These are phyloP conservation scores for Guadua angustifolia DNA, from an alignment of 176 grass and related monocot genomes.

Conservation along the genomic window DNA sequence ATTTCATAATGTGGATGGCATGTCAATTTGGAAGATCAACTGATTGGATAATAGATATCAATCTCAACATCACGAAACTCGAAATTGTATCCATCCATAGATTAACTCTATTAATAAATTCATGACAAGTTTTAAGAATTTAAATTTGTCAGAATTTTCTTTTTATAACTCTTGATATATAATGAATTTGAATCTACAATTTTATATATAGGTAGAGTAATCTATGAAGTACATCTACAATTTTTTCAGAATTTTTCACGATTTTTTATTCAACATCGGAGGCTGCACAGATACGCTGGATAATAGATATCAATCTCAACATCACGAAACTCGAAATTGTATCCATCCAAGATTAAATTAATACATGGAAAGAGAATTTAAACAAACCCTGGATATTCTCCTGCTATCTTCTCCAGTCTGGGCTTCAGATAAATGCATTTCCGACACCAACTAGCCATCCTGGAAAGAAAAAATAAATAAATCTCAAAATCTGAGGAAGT, in stretches of 20 bases:
- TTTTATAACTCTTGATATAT: too few species aligned
- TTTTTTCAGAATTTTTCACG: too few species aligned
- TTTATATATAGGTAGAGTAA: too few species aligned
- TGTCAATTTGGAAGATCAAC: background rate
- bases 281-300: too few species aligned
- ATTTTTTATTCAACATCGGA: too few species aligned
- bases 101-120: background rate
- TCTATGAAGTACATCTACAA: too few species aligned
- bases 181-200: too few species aligned
- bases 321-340: background rate
- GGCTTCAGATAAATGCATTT: conserved; percentile 98
- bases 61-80: background rate
- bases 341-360: background rate
- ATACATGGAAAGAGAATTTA: background rate
- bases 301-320: background rate
- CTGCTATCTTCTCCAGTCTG: conserved; percentile 93
- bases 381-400: conserved; percentile 73
- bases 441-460: conserved; percentile 92
- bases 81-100: background rate
- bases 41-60: background rate
- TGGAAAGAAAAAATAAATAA: conserved; percentile 35
- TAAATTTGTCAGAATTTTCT: too few species aligned
- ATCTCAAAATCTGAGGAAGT: background rate
- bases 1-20: background rate
- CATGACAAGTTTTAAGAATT: background rate